A percentile compares a stretch with the other conserved stretches of the same genome.
Evolutionary conservation across 441 rosid species (phyloP).

Genomic region (Breynia disticha): DNA sequence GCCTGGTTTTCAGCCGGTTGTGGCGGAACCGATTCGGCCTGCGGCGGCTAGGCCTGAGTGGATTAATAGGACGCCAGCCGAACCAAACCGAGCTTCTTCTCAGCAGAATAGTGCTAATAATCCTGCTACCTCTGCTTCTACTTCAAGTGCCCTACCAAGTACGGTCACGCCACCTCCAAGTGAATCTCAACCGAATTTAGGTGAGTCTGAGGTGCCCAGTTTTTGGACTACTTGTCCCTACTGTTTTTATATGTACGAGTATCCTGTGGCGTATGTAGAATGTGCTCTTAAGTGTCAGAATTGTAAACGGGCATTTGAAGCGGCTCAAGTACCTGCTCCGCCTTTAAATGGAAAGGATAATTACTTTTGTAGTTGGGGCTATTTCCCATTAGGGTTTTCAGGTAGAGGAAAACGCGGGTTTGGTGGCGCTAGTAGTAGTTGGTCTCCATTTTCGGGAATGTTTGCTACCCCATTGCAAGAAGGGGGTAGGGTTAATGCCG

Average conservation of each 20-base stretch:
- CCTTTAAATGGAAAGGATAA: conserved; percentile 41
- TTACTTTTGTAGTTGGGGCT: conserved; percentile 65
- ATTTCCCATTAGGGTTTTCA: conserved; percentile 56
- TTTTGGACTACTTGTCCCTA: conserved; percentile 95
- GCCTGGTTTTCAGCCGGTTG: background rate
- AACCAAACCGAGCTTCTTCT: conserved; percentile 7
- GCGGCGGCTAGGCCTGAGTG: background rate
- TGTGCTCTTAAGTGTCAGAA: conserved; percentile 63
- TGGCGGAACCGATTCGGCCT: conserved; percentile 10
- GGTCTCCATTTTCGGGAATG: conserved; percentile 78
- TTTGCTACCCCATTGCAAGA: conserved; percentile 36
- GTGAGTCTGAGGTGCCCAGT: conserved; percentile 24
- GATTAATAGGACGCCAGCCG: background rate
- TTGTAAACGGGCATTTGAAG: conserved; percentile 73
- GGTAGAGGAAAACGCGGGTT: conserved; percentile 20
- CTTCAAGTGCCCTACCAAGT: background rate
- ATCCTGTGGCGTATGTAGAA: conserved; percentile 56
- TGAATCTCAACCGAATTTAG: background rate
- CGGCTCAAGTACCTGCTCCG: conserved; percentile 46
- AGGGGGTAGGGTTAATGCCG: conserved; percentile 7
- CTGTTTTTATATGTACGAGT: conserved; percentile 65
- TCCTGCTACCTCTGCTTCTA: background rate
- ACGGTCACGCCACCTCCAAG: background rate
- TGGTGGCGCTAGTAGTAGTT: conserved; percentile 26
- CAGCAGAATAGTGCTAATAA: background rate